phyloP scores from a whole-genome alignment of 2,329 filamentous ascomycete species.

The Huntiella decipiens region DNA sequence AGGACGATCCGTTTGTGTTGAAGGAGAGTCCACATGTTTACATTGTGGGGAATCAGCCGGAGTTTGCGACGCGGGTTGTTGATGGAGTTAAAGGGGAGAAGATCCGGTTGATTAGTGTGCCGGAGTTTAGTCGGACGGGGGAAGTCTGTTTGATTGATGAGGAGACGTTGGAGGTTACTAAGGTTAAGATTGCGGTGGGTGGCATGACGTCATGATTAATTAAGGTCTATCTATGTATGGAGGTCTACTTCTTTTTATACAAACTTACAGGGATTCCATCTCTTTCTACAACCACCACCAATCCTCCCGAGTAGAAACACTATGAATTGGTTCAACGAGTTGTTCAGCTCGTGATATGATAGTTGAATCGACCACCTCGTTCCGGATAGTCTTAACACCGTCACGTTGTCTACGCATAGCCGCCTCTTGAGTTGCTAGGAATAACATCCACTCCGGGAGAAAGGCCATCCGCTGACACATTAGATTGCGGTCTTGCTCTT shows the following conservation, averaged over 20 bases:
- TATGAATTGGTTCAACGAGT: conserved; percentile 4
- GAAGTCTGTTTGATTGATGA: conserved; percentile 70
- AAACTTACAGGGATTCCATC: not conserved
- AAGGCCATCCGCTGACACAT: conserved; percentile 7
- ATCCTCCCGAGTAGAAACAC: not conserved
- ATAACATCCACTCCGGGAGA: conserved; percentile 13
- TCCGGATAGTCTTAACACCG: not conserved
- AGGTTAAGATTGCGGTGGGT: conserved; percentile 35
- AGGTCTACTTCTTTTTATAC: not conserved
- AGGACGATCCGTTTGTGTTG: conserved; percentile 79
- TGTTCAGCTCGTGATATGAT: not conserved
- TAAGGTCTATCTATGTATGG: no score
- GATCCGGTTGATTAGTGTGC: conserved; percentile 66
- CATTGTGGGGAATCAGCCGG: conserved; percentile 70
- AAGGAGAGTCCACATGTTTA: conserved; percentile 75
- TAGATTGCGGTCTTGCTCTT: conserved; percentile 12
- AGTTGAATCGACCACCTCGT: conserved; percentile 1
- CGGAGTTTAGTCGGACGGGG: conserved; percentile 58
- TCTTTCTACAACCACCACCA: conserved; percentile 7
- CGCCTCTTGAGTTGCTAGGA: conserved; percentile 15
- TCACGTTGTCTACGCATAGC: not conserved
- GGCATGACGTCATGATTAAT: not conserved
- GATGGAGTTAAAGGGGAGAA: conserved; percentile 46
- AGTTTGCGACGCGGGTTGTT: conserved; percentile 54
- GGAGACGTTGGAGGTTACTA: conserved; percentile 64